Evolutionary conservation across 306 rosid species (phyloP).

Genomic region (Ziziphus jujuba): DNA sequence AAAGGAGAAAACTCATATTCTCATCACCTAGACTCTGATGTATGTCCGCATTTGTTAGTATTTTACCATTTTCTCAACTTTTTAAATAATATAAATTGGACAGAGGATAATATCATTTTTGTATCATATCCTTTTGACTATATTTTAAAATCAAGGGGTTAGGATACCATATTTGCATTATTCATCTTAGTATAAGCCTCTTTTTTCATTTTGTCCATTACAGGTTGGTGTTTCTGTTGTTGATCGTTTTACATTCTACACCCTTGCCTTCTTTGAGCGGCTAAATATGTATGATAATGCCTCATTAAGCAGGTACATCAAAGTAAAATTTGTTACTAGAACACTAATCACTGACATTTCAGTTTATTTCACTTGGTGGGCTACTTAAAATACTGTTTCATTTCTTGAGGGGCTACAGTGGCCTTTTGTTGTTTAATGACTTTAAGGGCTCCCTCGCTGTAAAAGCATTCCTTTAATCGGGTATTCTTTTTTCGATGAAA

Average conservation of each 20-base stretch:
- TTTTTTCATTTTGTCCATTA: slow-evolving; percentile 16
- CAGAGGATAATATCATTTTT: slow-evolving; percentile 16
- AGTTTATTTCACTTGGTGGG: background rate
- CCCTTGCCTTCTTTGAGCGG: slow-evolving; percentile 89
- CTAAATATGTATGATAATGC: slow-evolving; percentile 92
- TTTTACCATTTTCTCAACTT: background rate
- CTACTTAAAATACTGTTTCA: slow-evolving; percentile 1
- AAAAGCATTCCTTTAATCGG: background rate
- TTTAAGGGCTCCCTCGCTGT: background rate
- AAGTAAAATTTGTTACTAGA: background rate
- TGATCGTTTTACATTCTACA: slow-evolving; percentile 92
- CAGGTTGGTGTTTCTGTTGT: slow-evolving; percentile 98
- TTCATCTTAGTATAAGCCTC: slow-evolving; percentile 8
- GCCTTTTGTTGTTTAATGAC: background rate
- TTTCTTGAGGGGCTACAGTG: background rate
- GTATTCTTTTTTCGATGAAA: background rate
- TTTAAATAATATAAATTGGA: background rate
- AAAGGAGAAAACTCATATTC: slow-evolving; percentile 98
- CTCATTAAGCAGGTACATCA: slow-evolving; percentile 75
- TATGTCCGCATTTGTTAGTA: slow-evolving; percentile 39
- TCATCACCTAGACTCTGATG: slow-evolving; percentile 96
- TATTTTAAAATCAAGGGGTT: background rate
- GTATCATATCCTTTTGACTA: background rate
- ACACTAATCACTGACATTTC: background rate
- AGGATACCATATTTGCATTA: slow-evolving; percentile 9